These are phyloP conservation scores for Evansstolkia leycettana DNA, from an alignment of 495 filamentous ascomycete genomes.

Conservation along the genomic window DNA sequence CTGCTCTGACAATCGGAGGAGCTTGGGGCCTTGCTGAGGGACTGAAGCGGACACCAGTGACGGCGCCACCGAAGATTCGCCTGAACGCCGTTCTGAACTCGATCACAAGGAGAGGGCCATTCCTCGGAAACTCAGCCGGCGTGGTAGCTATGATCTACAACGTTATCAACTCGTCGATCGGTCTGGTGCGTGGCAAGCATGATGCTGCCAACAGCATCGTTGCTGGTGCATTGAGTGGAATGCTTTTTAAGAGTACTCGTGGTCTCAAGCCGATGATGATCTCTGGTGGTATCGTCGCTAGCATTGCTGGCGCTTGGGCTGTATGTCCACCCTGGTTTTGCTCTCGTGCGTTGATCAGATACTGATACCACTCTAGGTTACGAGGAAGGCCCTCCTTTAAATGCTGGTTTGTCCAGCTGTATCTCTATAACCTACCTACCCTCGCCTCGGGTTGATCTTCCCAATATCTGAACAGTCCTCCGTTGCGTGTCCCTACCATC, in stretches of 20 bases:
- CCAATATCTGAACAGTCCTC: neutral
- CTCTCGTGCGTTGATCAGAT: constrained; percentile 2
- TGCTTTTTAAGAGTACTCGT: constrained; percentile 90
- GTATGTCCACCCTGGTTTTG: constrained; percentile 40
- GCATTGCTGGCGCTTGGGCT: constrained; percentile 75
- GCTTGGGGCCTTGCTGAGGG: constrained; percentile 88
- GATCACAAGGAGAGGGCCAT: constrained; percentile 86
- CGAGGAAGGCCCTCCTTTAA: constrained; percentile 45
- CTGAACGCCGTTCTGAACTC: constrained; percentile 90
- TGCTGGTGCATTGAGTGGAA: constrained; percentile 77
- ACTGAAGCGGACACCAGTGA: constrained; percentile 53
- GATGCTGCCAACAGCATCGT: constrained; percentile 78
- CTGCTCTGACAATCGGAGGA: constrained; percentile 75
- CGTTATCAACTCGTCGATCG: constrained; percentile 82
- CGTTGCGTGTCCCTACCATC: constrained; percentile 13
- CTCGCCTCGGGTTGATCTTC: constrained; percentile 1
- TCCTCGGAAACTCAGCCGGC: constrained; percentile 88
- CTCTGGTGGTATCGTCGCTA: constrained; percentile 74
- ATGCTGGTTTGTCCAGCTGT: constrained; percentile 6
- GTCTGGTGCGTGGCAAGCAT: constrained; percentile 76
- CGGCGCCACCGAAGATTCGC: constrained; percentile 75
- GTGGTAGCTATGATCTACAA: constrained; percentile 94
- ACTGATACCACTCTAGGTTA: constrained; percentile 37
- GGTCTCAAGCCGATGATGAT: constrained; percentile 87
- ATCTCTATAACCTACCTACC: constrained; percentile 11